Percentiles rank a stretch among this genome's conserved stretches.
These are phyloP conservation scores for Phycomyces nitens DNA, from an alignment of 192 early-diverging fungal genomes.

Conservation along the genomic window DNA sequence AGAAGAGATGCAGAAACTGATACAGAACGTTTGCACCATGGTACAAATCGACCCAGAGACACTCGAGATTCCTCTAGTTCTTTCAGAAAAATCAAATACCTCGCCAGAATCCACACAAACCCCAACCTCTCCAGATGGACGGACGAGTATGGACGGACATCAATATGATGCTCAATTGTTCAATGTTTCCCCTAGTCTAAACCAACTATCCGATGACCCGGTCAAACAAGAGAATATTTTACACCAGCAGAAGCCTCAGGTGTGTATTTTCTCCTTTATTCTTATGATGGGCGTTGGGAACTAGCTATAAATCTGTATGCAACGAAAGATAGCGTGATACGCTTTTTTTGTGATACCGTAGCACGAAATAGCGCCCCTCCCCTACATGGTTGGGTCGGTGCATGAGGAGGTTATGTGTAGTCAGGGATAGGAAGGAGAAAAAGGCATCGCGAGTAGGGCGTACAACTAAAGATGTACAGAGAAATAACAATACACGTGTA, in stretches of 20 bases:
- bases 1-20: neutral
- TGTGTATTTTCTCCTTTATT: neutral
- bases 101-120: neutral
- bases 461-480: neutral
- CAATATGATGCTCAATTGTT: too few relatives aligned
- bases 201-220: too few relatives aligned
- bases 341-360: slow-evolving; percentile 2
- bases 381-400: neutral
- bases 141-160: too few relatives aligned
- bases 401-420: neutral
- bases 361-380: slow-evolving; percentile 1
- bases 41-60: neutral
- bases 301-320: neutral
- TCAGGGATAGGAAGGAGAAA: neutral
- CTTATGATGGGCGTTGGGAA: neutral
- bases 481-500: too few relatives aligned
- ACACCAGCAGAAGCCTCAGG: too few relatives aligned
- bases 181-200: too few relatives aligned
- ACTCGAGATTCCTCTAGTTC: neutral
- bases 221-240: too few relatives aligned
- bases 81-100: neutral
- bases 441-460: neutral
- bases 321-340: neutral
- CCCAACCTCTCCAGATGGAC: too few relatives aligned
- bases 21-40: slow-evolving; percentile 14